Percentiles rank a stretch among this genome's conserved stretches.
These are phyloP conservation scores for Candida sanyaensis DNA, from an alignment of 1,139 yeast species.

Conservation along the genomic window DNA sequence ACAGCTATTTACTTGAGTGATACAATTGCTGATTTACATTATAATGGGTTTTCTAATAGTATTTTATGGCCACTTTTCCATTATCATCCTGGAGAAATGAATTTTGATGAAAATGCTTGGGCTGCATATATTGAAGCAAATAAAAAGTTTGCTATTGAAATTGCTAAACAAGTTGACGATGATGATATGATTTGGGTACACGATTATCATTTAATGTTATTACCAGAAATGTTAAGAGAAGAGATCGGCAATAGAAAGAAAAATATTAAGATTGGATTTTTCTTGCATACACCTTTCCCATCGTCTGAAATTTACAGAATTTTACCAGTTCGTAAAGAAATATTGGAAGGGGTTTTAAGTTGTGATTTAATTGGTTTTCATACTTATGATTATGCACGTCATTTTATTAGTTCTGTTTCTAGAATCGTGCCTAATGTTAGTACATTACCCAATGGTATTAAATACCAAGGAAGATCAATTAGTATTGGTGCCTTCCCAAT, in stretches of 20 bases:
- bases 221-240: slow-evolving; percentile 86
- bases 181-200: slow-evolving; percentile 96
- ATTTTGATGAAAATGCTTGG: slow-evolving; percentile 97
- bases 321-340: slow-evolving; percentile 92
- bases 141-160: slow-evolving; percentile 72
- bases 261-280: slow-evolving; percentile 83
- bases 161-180: slow-evolving; percentile 72
- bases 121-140: slow-evolving; percentile 97
- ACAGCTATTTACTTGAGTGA: slow-evolving; percentile 88
- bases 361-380: slow-evolving; percentile 98
- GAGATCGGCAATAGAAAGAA: slow-evolving; percentile 51
- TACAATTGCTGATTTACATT: slow-evolving; percentile 90
- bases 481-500: slow-evolving; percentile 97
- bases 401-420: slow-evolving; percentile 89
- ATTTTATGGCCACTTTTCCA: slow-evolving; percentile 98
- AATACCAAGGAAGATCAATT: slow-evolving; percentile 73
- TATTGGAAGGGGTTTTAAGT: slow-evolving; percentile 85
- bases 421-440: slow-evolving; percentile 73
- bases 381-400: slow-evolving; percentile 99
- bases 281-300: slow-evolving; percentile 98
- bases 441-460: slow-evolving; percentile 90
- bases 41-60: slow-evolving; percentile 90
- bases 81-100: slow-evolving; percentile 99
- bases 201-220: slow-evolving; percentile 93
- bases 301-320: slow-evolving; percentile 95